Conservation (phyloP, 2,329 filamentous ascomycete species). For the Tolypocladium cylindrosporum region DNA sequence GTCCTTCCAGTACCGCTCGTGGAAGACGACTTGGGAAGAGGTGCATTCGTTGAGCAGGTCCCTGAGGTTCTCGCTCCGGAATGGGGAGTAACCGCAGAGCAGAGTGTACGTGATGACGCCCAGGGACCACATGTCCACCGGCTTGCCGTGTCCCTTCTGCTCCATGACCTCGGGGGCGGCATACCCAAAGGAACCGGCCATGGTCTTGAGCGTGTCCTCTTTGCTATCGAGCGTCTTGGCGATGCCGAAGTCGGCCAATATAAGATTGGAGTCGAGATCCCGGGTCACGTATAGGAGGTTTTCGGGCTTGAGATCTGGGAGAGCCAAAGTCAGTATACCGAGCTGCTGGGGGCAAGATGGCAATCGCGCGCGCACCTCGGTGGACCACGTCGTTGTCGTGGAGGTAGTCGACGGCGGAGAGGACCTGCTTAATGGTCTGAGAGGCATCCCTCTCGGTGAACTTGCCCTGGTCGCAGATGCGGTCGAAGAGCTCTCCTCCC, state of each 20-base stretch:
- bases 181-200: conserved; percentile 98
- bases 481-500: conserved; percentile 92
- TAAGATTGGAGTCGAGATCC: conserved; percentile 68
- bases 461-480: conserved; percentile 94
- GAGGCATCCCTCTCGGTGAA: conserved; percentile 98
- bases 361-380: conserved; percentile 50
- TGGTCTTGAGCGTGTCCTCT: conserved; percentile 87
- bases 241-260: conserved; percentile 95
- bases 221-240: conserved; percentile 93
- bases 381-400: conserved; percentile 94
- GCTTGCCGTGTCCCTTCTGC: conserved; percentile 93
- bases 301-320: conserved; percentile 86
- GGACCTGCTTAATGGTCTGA: conserved; percentile 87
- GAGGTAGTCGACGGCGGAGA: conserved; percentile 88
- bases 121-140: conserved; percentile 98
- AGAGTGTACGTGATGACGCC: conserved; percentile 98
- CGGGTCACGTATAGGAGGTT: conserved; percentile 89
- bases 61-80: conserved; percentile 85
- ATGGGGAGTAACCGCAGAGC: conserved; percentile 95
- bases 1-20: conserved; percentile 97
- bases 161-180: conserved; percentile 97
- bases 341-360: neutral
- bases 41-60: conserved; percentile 94
- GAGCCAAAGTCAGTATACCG: neutral
- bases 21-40: conserved; percentile 76